These are phyloP conservation scores for Mayamaea pseudoterrestris DNA, from an alignment of 108 stramenopile species.

Conservation along the genomic window DNA sequence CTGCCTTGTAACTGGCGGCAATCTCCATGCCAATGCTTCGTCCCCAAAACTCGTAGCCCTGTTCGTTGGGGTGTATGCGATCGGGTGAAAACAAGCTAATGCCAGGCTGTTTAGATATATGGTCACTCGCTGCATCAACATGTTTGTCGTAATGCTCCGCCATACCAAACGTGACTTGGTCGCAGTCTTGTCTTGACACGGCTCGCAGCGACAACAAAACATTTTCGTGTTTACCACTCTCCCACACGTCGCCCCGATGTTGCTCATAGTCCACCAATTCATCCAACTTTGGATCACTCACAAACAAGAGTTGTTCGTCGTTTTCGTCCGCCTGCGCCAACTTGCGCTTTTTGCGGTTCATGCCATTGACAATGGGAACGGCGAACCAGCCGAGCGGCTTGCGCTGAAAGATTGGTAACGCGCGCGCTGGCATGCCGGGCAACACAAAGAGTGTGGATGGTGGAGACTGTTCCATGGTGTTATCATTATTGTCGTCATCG, in stretches of 20 bases:
- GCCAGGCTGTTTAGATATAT: background rate
- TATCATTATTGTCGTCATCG: background rate
- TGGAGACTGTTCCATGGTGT: too few species aligned
- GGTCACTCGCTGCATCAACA: constrained; percentile 1
- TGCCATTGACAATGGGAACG: constrained; percentile 6
- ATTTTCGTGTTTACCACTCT: constrained; percentile 17
- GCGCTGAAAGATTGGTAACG: background rate
- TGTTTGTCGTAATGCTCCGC: too few species aligned
- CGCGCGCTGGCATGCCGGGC: constrained; percentile 20
- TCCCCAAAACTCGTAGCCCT: constrained; percentile 60
- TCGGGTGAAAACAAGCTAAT: constrained; percentile 29
- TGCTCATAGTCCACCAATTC: constrained; percentile 22
- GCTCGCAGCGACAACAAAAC: constrained; percentile 9
- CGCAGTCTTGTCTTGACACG: constrained; percentile 22
- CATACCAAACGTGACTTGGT: constrained; percentile 30
- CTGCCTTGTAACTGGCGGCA: too few species aligned
- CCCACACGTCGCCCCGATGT: constrained; percentile 12
- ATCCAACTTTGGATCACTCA: constrained; percentile 26
- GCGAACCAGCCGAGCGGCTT: constrained; percentile 1
- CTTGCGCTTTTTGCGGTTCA: constrained; percentile 37
- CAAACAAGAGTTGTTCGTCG: constrained; percentile 49
- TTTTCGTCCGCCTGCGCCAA: constrained; percentile 20
- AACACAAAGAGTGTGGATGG: constrained; percentile 42
- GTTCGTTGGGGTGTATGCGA: constrained; percentile 46
- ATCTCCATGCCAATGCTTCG: constrained; percentile 39